Conservation (phyloP, 805 yeast genomes). For the Saturnispora diversa region DNA sequence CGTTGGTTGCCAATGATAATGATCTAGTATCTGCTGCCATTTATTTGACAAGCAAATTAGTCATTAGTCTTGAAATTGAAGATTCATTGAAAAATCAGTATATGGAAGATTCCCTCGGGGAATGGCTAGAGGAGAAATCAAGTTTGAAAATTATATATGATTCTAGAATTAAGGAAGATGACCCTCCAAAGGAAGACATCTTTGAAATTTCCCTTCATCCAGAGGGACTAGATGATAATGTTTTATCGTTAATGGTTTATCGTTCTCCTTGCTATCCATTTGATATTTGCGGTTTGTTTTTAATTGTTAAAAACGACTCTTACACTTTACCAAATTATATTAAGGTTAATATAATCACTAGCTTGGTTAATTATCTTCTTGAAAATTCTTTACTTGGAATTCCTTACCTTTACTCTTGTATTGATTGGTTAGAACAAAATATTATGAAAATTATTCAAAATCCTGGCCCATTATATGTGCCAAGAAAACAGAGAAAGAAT, state of each 20-base stretch:
- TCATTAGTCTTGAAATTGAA: background rate
- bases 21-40: slow-evolving; percentile 48
- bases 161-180: slow-evolving; percentile 19
- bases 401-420: slow-evolving; percentile 56
- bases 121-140: slow-evolving; percentile 74
- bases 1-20: slow-evolving; percentile 34
- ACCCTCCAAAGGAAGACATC: slow-evolving; percentile 31
- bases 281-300: slow-evolving; percentile 60
- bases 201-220: slow-evolving; percentile 31
- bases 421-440: slow-evolving; percentile 72
- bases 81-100: slow-evolving; percentile 10
- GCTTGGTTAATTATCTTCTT: slow-evolving; percentile 37
- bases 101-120: slow-evolving; percentile 21
- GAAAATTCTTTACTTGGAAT: slow-evolving; percentile 52
- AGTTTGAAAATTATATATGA: slow-evolving; percentile 53
- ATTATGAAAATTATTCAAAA: slow-evolving; percentile 48
- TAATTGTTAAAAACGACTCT: slow-evolving; percentile 34
- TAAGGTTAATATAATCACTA: slow-evolving; percentile 47
- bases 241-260: slow-evolving; percentile 34
- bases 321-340: slow-evolving; percentile 63
- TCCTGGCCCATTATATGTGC: slow-evolving; percentile 62
- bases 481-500: slow-evolving; percentile 5
- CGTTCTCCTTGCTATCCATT: slow-evolving; percentile 52
- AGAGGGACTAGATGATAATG: slow-evolving; percentile 24
- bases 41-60: slow-evolving; percentile 33